Conservation (phyloP, 495 filamentous ascomycete species). For the Aspergillus nanangensis region DNA sequence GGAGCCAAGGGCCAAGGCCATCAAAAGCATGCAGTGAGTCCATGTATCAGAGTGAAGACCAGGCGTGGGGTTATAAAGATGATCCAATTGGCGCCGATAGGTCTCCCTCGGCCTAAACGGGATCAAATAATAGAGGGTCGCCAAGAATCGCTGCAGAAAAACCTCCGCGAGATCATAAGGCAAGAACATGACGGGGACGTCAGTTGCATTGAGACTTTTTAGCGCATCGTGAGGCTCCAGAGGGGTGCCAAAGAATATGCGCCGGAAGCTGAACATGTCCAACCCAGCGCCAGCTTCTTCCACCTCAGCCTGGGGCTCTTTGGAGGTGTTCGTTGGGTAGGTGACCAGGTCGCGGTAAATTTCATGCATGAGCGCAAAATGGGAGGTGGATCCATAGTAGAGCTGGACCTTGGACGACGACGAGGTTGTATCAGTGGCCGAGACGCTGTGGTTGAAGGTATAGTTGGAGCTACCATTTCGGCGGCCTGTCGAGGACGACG, state of each 20-base stretch:
- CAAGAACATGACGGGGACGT: conserved; percentile 30
- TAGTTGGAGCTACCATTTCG: conserved; percentile 21
- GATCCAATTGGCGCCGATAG: conserved; percentile 26
- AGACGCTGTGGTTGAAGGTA: conserved; percentile 36
- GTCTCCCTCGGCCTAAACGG: conserved; percentile 25
- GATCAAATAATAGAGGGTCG: conserved; percentile 28
- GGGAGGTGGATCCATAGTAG: conserved; percentile 43
- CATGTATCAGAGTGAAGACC: conserved; percentile 19
- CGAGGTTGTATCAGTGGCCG: conserved; percentile 42
- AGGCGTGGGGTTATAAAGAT: conserved; percentile 24
- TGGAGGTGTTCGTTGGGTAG: conserved; percentile 18
- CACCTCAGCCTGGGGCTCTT: conserved; percentile 26
- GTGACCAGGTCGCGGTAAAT: conserved; percentile 36
- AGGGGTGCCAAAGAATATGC: conserved; percentile 42
- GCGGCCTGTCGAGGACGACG: conserved; percentile 5
- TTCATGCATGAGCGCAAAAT: conserved; percentile 43
- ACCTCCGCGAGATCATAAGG: conserved; percentile 30
- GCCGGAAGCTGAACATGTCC: conserved; percentile 41
- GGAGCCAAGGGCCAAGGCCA: conserved; percentile 29
- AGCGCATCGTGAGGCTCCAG: conserved; percentile 23
- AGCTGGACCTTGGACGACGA: conserved; percentile 41
- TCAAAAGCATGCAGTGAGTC: conserved; percentile 24
- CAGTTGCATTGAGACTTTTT: conserved; percentile 7
- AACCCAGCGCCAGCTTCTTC: conserved; percentile 42
- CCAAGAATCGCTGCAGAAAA: conserved; percentile 31